Conservation (phyloP, 2,329 filamentous ascomycete species). For the Calcarisporium arbuscula region DNA sequence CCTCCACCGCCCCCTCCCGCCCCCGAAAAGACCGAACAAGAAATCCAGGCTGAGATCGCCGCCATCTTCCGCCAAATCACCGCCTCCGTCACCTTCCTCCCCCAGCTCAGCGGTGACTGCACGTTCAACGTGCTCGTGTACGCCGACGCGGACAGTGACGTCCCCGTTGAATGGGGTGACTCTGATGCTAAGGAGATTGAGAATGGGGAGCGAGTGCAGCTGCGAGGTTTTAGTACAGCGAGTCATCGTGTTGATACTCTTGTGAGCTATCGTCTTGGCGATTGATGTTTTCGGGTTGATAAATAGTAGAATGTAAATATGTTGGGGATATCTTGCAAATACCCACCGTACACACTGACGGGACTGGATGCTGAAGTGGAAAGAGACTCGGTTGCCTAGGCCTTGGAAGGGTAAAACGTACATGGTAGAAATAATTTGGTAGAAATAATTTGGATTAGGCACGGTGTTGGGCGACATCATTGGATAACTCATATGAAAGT, state of each 20-base stretch:
- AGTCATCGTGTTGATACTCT: conserved; percentile 92
- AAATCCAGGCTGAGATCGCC: conserved; percentile 94
- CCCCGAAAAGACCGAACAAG: conserved; percentile 79
- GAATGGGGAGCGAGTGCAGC: conserved; percentile 89
- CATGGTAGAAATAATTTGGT: too few relatives aligned
- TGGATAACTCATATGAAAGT: too few relatives aligned
- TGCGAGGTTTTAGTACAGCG: conserved; percentile 92
- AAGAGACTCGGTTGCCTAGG: too few relatives aligned
- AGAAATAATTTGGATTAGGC: too few relatives aligned
- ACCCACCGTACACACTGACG: background rate
- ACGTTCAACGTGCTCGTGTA: conserved; percentile 99
- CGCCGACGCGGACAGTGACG: conserved; percentile 91
- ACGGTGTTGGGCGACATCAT: too few relatives aligned
- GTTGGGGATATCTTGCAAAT: background rate
- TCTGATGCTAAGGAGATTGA: conserved; percentile 96
- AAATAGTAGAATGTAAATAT: too few relatives aligned
- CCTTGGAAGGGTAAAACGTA: too few relatives aligned
- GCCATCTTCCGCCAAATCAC: conserved; percentile 98
- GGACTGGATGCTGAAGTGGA: too few relatives aligned
- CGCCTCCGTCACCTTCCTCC: conserved; percentile 92
- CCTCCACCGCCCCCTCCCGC: conserved; percentile 25
- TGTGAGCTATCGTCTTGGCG: conserved; percentile 76
- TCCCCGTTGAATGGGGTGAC: conserved; percentile 97
- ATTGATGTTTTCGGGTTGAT: too few relatives aligned
- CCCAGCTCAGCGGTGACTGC: conserved; percentile 82